These are phyloP conservation scores for Microstegium vimineum DNA, from an alignment of 176 grass and related monocot species.

Conservation along the genomic window DNA sequence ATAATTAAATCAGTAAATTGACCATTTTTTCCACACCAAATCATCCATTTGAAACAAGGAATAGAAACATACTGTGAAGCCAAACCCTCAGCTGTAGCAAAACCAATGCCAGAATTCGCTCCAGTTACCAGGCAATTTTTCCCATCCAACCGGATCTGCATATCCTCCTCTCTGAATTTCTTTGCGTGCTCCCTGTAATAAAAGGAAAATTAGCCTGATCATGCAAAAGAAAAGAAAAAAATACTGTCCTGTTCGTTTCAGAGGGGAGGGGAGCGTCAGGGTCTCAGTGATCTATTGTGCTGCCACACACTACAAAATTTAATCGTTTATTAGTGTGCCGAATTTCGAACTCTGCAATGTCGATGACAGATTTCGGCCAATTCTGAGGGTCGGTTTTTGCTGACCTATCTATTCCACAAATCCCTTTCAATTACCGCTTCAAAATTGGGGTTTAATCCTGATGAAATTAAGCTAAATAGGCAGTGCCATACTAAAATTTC, in stretches of 20 bases:
- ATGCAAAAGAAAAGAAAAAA: not conserved
- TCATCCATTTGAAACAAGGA: not conserved
- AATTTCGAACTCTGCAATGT: not conserved
- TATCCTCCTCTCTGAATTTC: constrained; percentile 87
- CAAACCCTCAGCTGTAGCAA: constrained; percentile 72
- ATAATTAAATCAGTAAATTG: not conserved
- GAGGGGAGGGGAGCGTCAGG: not conserved
- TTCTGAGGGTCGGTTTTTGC: not conserved
- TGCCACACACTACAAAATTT: not conserved
- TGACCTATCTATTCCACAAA: not conserved
- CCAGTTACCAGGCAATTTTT: constrained; percentile 87
- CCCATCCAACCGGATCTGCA: constrained; percentile 71
- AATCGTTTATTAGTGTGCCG: not conserved
- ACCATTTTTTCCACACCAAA: not conserved
- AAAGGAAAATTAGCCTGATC: not conserved
- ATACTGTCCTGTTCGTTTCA: not conserved
- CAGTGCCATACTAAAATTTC: not conserved
- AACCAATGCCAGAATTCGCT: constrained; percentile 93
- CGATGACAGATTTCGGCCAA: not conserved
- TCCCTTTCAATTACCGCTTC: not conserved
- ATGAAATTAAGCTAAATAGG: not conserved
- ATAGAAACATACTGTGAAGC: constrained; percentile 64
- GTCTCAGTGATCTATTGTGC: not conserved
- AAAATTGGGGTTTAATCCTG: not conserved
- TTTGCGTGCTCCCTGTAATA: constrained; percentile 71